Evolutionary conservation across 805 yeast genomes (phyloP).

Genomic region (Priceomyces medius): DNA sequence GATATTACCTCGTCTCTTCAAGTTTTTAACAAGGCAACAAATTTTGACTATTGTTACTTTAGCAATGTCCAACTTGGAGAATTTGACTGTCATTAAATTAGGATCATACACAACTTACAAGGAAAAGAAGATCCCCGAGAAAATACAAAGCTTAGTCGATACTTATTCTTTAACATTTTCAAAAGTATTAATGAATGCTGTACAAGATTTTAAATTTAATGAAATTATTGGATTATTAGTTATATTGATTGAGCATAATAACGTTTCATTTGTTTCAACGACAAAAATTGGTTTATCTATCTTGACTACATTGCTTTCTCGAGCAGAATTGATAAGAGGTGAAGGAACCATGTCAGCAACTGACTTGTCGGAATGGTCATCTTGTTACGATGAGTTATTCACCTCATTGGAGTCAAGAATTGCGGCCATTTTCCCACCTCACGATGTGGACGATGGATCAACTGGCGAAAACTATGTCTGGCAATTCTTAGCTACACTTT

Average conservation of each 20-base stretch:
- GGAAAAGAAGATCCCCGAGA: slow-evolving; percentile 51
- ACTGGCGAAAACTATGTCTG: slow-evolving; percentile 65
- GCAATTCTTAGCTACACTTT: slow-evolving; percentile 94
- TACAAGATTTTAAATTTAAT: slow-evolving; percentile 76
- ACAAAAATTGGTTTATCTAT: slow-evolving; percentile 82
- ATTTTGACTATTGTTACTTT: slow-evolving; percentile 74
- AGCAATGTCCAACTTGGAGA: slow-evolving; percentile 75
- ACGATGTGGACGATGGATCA: slow-evolving; percentile 59
- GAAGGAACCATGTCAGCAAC: slow-evolving; percentile 61
- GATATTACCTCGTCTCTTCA: slow-evolving; percentile 83
- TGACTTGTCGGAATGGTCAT: slow-evolving; percentile 69
- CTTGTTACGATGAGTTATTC: slow-evolving; percentile 79
- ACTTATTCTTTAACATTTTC: slow-evolving; percentile 77
- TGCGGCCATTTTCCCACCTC: slow-evolving; percentile 78
- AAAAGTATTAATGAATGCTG: slow-evolving; percentile 78
- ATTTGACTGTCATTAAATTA: slow-evolving; percentile 70
- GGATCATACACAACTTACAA: slow-evolving; percentile 74
- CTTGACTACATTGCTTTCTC: slow-evolving; percentile 83
- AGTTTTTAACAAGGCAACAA: slow-evolving; percentile 74
- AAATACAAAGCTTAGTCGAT: slow-evolving; percentile 61
- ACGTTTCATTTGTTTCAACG: slow-evolving; percentile 64
- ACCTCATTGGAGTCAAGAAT: slow-evolving; percentile 76
- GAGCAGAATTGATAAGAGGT: slow-evolving; percentile 89
- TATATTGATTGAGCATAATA: slow-evolving; percentile 66
- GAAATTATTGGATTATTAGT: slow-evolving; percentile 77